A percentile compares a stretch with the other conserved stretches of the same genome.
Evolutionary conservation across 805 yeast genomes (phyloP).

Genomic region (Saturnispora saitoi): DNA sequence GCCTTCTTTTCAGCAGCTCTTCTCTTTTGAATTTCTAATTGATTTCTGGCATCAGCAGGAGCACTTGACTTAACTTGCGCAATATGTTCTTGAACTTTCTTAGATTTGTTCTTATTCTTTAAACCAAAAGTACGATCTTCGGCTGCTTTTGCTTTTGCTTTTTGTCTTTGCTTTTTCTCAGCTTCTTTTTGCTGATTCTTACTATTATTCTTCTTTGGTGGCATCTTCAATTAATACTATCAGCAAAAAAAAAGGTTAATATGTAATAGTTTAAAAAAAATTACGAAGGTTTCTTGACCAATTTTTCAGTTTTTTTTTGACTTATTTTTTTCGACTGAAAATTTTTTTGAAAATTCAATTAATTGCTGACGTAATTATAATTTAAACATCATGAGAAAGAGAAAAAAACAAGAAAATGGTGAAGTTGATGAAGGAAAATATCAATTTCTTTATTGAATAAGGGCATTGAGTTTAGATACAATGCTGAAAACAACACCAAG

Average conservation of each 20-base stretch:
- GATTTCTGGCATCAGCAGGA: conserved; percentile 34
- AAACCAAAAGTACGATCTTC: conserved; percentile 92
- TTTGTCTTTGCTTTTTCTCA: conserved; percentile 53
- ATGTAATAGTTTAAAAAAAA: not conserved
- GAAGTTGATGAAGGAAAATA: not conserved
- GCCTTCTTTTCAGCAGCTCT: conserved; percentile 85
- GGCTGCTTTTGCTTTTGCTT: conserved; percentile 52
- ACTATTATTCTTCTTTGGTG: conserved; percentile 50
- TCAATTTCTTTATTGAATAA: not conserved
- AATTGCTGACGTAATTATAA: not conserved
- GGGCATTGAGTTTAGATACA: not conserved
- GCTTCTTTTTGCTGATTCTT: conserved; percentile 39
- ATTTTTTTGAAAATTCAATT: not conserved
- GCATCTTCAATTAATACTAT: conserved; percentile 9
- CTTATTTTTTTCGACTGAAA: not conserved
- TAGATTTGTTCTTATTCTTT: conserved; percentile 90
- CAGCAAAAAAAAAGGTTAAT: not conserved
- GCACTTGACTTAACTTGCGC: conserved; percentile 61
- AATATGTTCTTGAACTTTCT: conserved; percentile 73
- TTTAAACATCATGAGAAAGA: not conserved
- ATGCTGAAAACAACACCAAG: conserved; percentile 1
- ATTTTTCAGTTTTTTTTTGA: not conserved
- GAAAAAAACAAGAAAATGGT: not conserved
- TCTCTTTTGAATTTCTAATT: conserved; percentile 47
- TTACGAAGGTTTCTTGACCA: not conserved